Conservation (phyloP, 345 rosid species). For the Eucalyptus polybractea region DNA sequence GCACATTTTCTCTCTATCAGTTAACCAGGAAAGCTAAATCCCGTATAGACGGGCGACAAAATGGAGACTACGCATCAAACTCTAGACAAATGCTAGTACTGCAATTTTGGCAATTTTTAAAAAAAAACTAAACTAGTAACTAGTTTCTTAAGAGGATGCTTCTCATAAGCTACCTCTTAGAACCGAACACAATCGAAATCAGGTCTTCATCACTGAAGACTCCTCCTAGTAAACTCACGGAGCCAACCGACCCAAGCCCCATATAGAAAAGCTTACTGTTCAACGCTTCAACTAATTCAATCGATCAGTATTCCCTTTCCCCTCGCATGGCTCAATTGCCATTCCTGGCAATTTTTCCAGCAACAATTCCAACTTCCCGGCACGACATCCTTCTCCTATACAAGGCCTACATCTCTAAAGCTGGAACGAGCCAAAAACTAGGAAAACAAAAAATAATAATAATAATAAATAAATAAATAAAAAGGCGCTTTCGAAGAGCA, state of each 20-base stretch:
- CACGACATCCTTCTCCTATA: not conserved
- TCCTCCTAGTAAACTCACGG: not conserved
- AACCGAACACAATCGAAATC: not conserved
- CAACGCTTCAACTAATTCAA: not conserved
- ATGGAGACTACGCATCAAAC: not conserved
- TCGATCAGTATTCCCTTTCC: not conserved
- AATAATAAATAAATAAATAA: too few species aligned
- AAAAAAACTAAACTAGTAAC: not conserved
- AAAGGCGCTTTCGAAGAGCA: not conserved
- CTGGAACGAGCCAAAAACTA: not conserved
- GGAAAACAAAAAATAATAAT: not conserved
- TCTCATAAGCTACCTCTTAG: not conserved
- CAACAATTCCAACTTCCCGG: not conserved
- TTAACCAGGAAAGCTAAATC: not conserved
- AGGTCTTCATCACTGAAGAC: not conserved
- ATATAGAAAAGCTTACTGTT: not conserved
- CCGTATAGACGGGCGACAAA: not conserved
- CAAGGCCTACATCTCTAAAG: not conserved
- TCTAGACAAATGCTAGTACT: not conserved
- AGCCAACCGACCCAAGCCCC: not conserved
- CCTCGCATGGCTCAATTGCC: not conserved
- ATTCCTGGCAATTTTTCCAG: not conserved
- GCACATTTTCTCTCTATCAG: not conserved
- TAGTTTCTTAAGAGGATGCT: not conserved
- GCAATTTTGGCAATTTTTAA: not conserved